Base-by-base conservation (phyloP, 139 green algal genomes). In the Volvox reticuliferus region DNA sequence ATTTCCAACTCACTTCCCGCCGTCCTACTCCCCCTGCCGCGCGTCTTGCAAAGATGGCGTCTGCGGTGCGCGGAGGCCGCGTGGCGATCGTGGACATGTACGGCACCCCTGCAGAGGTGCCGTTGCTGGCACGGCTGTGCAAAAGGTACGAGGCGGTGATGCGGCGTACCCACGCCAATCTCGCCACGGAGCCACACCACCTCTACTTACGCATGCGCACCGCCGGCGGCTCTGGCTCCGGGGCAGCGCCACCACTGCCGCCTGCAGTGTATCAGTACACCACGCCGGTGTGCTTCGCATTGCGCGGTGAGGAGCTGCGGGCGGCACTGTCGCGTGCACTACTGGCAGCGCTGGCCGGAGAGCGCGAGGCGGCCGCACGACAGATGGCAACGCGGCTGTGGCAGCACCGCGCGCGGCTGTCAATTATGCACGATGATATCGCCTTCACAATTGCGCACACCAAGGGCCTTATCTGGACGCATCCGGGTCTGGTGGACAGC, bases 381-480 rank as follows among this genome's bases (percentile, higher is more conserved):
- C 76, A 91, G 87, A 55, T 86, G 87, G 75, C 76, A 1, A 79
- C 87, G 17, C 32, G 33, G 32, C 32, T 86, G 33, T 91, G 87
- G 87, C 18, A 12, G 21, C 61, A 78, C 33, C 61, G 33, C 73
- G 44, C 62, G 36, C 12, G 1, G 82, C 75, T 87, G 73, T 2
- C 73, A 36, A 83, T 80, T 2, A 18, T 63, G n/a, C 55, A 79
- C 28, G 82, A 92, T 19, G 79, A 84, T 16, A 86, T 92, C 28
- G 75, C 77, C 18, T 92, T 92, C 75, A 86, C 55, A n/a, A 86
- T 92, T 28, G 76, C 89, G n/a, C 89, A 92, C 89, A 87, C 89
- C 55, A 78, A 82, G 50, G 89, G 89, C 63, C 36, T 86, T 0
- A 36, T 92, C 30, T 92, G 76, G 50, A 44, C 16, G 12, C 69